Conservation (phyloP, 169 alveolate genomes). For the Eimeria praecox region DNA sequence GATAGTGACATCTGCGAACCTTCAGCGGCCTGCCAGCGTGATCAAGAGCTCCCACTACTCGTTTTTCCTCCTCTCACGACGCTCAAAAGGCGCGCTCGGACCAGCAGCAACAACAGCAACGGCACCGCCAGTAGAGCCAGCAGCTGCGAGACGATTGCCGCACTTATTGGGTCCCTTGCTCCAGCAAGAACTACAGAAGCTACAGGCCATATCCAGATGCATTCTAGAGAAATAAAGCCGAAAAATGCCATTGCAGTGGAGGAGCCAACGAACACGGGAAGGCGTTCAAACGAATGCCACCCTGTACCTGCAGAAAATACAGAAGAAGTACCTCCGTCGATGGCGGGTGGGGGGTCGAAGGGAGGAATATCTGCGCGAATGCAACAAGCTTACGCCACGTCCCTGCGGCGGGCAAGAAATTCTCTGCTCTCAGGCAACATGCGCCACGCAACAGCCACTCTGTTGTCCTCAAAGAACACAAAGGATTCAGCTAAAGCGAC, state of each 20-base stretch:
- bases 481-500: background rate
- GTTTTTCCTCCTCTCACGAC: constrained; percentile 14
- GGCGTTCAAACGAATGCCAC: background rate
- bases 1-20: constrained; percentile 66
- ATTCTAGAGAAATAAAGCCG: background rate
- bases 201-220: background rate
- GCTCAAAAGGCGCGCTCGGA: constrained; percentile 38
- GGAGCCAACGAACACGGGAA: background rate
- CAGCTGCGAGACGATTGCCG: constrained; percentile 58
- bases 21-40: background rate
- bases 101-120: background rate
- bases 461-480: background rate
- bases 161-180: background rate
- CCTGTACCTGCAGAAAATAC: background rate
- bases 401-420: constrained; percentile 27
- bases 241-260: background rate
- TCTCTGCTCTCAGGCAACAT: constrained; percentile 32
- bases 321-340: background rate
- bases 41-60: background rate
- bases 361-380: constrained; percentile 44
- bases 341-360: constrained; percentile 19
- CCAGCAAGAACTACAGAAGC: background rate
- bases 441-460: background rate
- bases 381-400: constrained; percentile 43
- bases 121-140: constrained; percentile 7